A percentile compares a stretch with the other conserved stretches of the same genome.
Evolutionary conservation across 805 yeast species (phyloP).

Genomic region (Tetrapisispora pingtungensis): DNA sequence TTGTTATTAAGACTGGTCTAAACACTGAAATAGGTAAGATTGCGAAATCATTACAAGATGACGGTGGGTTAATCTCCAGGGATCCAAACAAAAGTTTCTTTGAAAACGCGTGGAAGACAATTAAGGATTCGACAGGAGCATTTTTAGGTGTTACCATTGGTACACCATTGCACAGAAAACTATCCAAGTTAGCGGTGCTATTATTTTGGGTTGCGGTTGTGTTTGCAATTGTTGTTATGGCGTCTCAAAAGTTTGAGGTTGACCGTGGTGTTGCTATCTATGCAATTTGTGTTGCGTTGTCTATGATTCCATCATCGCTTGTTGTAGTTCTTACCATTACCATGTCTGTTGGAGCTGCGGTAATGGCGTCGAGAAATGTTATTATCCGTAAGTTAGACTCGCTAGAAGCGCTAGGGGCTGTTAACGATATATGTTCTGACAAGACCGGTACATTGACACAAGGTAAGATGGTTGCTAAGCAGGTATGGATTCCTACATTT

Average conservation of each 20-base stretch:
- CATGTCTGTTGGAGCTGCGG: constrained; percentile 85
- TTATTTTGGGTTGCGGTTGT: constrained; percentile 71
- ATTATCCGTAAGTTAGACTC: constrained; percentile 89
- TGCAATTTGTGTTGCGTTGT: constrained; percentile 92
- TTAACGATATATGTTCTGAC: constrained; percentile 86
- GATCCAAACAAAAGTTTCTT: constrained; percentile 35
- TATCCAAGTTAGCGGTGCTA: constrained; percentile 66
- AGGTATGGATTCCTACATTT: constrained; percentile 74
- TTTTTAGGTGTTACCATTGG: constrained; percentile 70
- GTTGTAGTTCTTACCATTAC: constrained; percentile 97
- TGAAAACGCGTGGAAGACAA: constrained; percentile 32
- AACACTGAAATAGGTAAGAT: constrained; percentile 92
- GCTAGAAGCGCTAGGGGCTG: constrained; percentile 90
- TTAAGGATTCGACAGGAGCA: constrained; percentile 49
- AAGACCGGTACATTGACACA: constrained; percentile 87
- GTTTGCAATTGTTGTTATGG: constrained; percentile 82
- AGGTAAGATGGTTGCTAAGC: constrained; percentile 82
- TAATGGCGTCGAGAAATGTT: constrained; percentile 92
- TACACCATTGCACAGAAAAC: constrained; percentile 69
- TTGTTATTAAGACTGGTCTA: constrained; percentile 84
- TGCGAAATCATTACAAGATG: constrained; percentile 61
- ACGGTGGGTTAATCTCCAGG: constrained; percentile 18
- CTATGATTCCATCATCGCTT: constrained; percentile 96
- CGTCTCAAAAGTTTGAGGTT: constrained; percentile 66
- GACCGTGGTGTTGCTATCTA: constrained; percentile 74